Percentiles rank a stretch among this genome's conserved stretches.
Evolutionary conservation across 2,329 filamentous ascomycete species (phyloP).

Genomic region (Blumeria graminis): DNA sequence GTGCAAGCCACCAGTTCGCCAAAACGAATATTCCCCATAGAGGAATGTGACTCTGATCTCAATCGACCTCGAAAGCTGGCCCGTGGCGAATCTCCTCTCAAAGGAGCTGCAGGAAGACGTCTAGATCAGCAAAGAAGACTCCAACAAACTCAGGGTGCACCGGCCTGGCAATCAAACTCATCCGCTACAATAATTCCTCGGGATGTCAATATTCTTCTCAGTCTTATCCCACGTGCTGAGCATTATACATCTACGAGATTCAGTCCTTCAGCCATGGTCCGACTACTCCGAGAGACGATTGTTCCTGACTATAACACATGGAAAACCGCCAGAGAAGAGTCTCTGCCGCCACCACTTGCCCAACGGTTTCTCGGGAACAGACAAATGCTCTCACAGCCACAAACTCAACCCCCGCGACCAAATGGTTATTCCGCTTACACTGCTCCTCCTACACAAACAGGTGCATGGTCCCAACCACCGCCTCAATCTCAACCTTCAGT

Average conservation of each 20-base stretch:
- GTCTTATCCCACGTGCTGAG: slow-evolving; percentile 37
- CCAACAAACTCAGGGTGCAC: slow-evolving; percentile 19
- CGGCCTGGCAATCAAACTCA: slow-evolving; percentile 15
- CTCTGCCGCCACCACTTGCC: slow-evolving; percentile 5
- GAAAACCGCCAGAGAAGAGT: slow-evolving; percentile 20
- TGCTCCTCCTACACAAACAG: neutral
- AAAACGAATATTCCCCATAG: slow-evolving; percentile 21
- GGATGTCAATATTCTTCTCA: slow-evolving; percentile 32
- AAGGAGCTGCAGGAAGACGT: slow-evolving; percentile 67
- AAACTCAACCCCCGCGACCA: slow-evolving; percentile 1
- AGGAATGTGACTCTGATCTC: slow-evolving; percentile 47
- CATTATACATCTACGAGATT: slow-evolving; percentile 50
- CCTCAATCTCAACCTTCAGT: neutral
- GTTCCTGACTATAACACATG: slow-evolving; percentile 36
- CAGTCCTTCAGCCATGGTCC: slow-evolving; percentile 45
- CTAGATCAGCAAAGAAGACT: slow-evolving; percentile 44
- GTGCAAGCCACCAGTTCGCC: slow-evolving; percentile 15
- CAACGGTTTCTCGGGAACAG: slow-evolving; percentile 12
- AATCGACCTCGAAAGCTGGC: slow-evolving; percentile 66
- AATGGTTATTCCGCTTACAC: slow-evolving; percentile 4
- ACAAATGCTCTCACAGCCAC: slow-evolving; percentile 4
- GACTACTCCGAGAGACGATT: slow-evolving; percentile 42
- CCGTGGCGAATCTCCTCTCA: slow-evolving; percentile 78
- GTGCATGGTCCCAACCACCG: slow-evolving; percentile 2
- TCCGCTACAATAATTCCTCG: slow-evolving; percentile 46